Evolutionary conservation across 371 early-diverging fungal genomes (phyloP), one percentile per base, ranked within the genome.

Genomic region (Mucor mucedo): DNA sequence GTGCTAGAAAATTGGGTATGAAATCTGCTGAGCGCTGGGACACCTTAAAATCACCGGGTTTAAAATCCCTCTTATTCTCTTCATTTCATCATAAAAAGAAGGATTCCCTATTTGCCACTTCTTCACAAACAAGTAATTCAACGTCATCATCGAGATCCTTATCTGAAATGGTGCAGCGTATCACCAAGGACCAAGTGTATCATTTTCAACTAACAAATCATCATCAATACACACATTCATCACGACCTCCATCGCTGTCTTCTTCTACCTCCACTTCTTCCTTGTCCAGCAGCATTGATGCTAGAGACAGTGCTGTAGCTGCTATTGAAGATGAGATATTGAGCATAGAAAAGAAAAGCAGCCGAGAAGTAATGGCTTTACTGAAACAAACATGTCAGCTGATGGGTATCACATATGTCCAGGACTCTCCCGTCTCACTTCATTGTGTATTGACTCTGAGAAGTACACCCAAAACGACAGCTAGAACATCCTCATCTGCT

Each of bases 391-490:
- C 76, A 0, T 80, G 77, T 33, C 77, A 80, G 48, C 58, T 80
- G 9, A 75, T 80, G 77, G 80, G 80, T 4, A 72, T 80, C 32
- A 70, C 73, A 5, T 80, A 77, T 47, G 38, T 73, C 0, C 73
- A 77, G 41, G 68, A 71, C 35, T 60, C 61, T 1, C 58, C 65
- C 16, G 52, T 48, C 4, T 68, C 64, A 4, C 63, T 80, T 0
- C 47, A 63, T 41, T 80, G 80, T 59, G 72, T 80, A 0, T 45
- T 80, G 16, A 76, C 79, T 4, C 40, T 79, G 16, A 63, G 79
- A 44, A 75, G 67, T 47, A 65, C 58, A 0, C 68, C 73, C 6
- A 61, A 61, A 35, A 63, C 50, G 32, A 6, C 52, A 29, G 14
- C 13, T n/a, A 60, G 29, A 9, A 60, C 40, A 5, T 49, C 60